These are phyloP conservation scores for Pseudohalonectria lignicola DNA, from an alignment of 2,329 filamentous ascomycete genomes.

Conservation along the genomic window DNA sequence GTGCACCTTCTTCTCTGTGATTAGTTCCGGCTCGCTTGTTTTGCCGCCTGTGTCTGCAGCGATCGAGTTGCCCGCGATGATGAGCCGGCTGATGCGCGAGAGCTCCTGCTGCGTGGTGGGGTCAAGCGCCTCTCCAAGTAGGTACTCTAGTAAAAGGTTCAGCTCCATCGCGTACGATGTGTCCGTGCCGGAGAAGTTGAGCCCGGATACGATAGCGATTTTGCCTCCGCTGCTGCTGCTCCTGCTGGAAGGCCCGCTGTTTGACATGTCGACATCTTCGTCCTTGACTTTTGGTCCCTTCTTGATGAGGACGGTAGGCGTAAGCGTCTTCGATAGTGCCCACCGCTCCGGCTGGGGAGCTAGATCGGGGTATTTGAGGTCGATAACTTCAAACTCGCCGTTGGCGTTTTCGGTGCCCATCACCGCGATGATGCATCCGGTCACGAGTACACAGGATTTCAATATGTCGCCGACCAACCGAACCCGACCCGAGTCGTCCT, in stretches of 20 bases:
- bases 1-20: conserved; percentile 31
- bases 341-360: conserved; percentile 73
- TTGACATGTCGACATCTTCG: conserved; percentile 46
- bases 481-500: conserved; percentile 89
- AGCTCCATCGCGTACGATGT: conserved; percentile 63
- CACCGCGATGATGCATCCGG: conserved; percentile 87
- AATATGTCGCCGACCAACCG: conserved; percentile 64
- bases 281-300: conserved; percentile 23
- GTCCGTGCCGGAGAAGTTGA: conserved; percentile 69
- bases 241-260: conserved; percentile 11
- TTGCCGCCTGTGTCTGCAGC: conserved; percentile 10
- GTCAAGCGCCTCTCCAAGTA: conserved; percentile 70
- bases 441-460: conserved; percentile 63
- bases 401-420: conserved; percentile 88
- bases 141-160: conserved; percentile 72
- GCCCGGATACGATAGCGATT: conserved; percentile 79
- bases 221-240: conserved; percentile 35
- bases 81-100: conserved; percentile 66
- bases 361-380: conserved; percentile 80
- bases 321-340: conserved; percentile 47
- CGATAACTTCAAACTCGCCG: conserved; percentile 86
- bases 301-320: conserved; percentile 16
- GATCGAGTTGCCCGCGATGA: conserved; percentile 89
- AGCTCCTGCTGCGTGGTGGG: conserved; percentile 46
- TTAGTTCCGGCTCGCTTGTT: not conserved